Percentiles rank a stretch among this genome's conserved stretches.
Conservation (phyloP, 208 protist genomes). For the Leishmania martiniquensis region DNA sequence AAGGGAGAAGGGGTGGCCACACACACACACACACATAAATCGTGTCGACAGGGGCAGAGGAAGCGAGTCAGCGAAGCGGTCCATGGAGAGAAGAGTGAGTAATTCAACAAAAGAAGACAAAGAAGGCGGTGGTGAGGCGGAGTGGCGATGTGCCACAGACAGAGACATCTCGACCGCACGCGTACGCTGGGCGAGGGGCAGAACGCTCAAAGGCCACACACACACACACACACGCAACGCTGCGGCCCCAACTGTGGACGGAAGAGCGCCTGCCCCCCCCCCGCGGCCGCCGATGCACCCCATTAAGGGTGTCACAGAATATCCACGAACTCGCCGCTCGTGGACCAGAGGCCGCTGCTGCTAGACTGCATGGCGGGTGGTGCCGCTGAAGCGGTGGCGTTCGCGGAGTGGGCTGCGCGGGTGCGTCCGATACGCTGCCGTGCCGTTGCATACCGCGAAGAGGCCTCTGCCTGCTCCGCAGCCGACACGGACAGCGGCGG, state of each 20-base stretch:
- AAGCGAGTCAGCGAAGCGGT: too few species aligned
- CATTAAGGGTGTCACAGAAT: constrained; percentile 23
- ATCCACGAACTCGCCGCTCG: constrained; percentile 26
- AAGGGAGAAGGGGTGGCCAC: too few species aligned
- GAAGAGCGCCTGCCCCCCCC: not conserved
- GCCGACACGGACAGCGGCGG: constrained; percentile 6
- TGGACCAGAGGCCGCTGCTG: constrained; percentile 10
- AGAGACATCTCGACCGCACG: not conserved
- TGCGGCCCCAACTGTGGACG: not conserved
- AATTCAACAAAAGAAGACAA: not conserved
- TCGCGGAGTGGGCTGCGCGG: constrained; percentile 3
- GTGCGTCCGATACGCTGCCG: constrained; percentile 32
- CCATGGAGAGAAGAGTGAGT: too few species aligned
- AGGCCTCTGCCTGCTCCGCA: constrained; percentile 24
- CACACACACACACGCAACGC: not conserved
- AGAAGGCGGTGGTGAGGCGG: too few species aligned
- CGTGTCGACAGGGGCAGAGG: too few species aligned
- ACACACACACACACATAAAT: too few species aligned
- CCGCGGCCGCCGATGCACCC: not conserved
- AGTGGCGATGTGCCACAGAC: too few species aligned
- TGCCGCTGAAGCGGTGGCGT: not conserved
- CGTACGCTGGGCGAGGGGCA: not conserved
- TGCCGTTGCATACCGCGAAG: constrained; percentile 26
- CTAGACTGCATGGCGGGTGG: not conserved
- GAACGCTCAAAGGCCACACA: not conserved